Evolutionary conservation across 176 grass and related monocot species (phyloP), one percentile per base, ranked within the genome.

Genomic region (Urochloa ruziziensis): DNA sequence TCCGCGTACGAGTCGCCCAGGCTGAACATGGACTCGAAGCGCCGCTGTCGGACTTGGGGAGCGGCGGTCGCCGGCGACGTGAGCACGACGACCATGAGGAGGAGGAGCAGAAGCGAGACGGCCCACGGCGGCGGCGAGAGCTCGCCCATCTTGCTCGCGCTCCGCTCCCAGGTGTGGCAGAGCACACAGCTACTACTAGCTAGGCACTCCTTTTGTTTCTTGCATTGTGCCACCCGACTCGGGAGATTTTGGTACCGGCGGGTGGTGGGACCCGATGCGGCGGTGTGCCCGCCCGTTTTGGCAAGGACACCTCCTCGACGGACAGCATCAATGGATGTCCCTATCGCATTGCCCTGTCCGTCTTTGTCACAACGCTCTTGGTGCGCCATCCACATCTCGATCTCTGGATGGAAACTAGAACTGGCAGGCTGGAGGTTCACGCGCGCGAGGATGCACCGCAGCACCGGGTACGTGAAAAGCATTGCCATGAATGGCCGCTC

Each of bases 1-100:
- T 94, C 92, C 0, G 86, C 6, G 36, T 62, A 81, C 3, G 89
- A 94, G 46, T 94, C 83, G 21, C 92, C 92, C 18, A 94, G 89
- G 80, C 86, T 85, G 76, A 91, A 94, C 15, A 94, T 87, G 40
- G 85, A 61, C 27, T 19, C 62, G 32, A 46, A 84, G 18, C 21
- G 44, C 5, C 40, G 59, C 30, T n/a, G n/a, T n/a, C 30, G 29
- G 54, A 33, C 61, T 14, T 28, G 25, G 48, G 43, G 54, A 17
- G 62, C 14, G 60, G 25, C 17, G 21, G 40, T 2, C 54, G 53
- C 1, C 33, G 53, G 5, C 23, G 23, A 16, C 16, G 21, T 4
- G 23, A 56, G 2, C 19, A 23, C 21, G 19, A 65, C 62, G 17
- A 2, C 27, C 13, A 7, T 0, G 10, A 30, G 13, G 25, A 29